Evolutionary conservation across 108 stramenopile species (phyloP).

Genomic region (Cyclotella kingstonii): DNA sequence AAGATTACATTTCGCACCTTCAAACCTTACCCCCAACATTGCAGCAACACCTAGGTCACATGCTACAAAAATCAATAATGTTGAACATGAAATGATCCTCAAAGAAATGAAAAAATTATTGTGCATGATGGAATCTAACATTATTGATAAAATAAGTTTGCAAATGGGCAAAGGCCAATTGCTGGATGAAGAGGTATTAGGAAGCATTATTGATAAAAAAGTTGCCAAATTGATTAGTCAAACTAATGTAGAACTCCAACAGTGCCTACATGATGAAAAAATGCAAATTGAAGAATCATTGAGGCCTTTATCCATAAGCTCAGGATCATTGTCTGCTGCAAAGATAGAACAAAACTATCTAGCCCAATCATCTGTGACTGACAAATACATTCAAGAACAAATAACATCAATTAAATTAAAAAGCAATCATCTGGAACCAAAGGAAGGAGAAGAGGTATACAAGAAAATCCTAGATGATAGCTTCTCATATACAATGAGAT

Average conservation of each 20-base stretch:
- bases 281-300: conserved; percentile 11
- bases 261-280: conserved; percentile 29
- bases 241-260: conserved; percentile 20
- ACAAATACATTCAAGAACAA: too few species aligned
- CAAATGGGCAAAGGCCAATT: conserved; percentile 9
- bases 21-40: neutral
- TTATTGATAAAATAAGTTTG: conserved; percentile 17
- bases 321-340: too few species aligned
- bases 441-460: neutral
- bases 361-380: too few species aligned
- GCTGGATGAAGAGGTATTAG: conserved; percentile 16
- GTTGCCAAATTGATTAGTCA: conserved; percentile 22
- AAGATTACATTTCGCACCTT: neutral
- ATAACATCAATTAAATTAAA: too few species aligned
- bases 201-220: conserved; percentile 29
- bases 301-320: conserved; percentile 3
- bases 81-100: conserved; percentile 1
- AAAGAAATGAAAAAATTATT: conserved; percentile 19
- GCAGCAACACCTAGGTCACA: conserved; percentile 1
- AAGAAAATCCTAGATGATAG: conserved; percentile 24
- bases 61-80: neutral
- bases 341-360: too few species aligned
- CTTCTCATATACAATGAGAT: conserved; percentile 33
- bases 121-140: conserved; percentile 18
- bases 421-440: too few species aligned